Conservation (phyloP, 176 grass and related monocot species). For the Canna indica region DNA sequence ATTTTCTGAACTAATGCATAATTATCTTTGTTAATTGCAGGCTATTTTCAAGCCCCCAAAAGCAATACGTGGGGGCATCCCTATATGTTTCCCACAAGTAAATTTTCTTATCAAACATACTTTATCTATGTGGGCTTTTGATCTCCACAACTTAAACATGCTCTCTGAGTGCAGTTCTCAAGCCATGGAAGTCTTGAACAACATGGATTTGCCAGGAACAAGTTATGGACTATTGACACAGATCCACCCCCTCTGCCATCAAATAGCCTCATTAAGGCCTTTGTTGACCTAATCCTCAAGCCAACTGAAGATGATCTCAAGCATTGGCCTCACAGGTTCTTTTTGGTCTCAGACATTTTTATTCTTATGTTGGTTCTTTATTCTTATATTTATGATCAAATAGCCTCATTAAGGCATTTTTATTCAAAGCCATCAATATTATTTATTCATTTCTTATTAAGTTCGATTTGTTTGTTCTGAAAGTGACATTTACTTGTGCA, state of each 20-base stretch:
- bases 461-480: neutral
- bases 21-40: conserved; percentile 27
- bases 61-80: conserved; percentile 79
- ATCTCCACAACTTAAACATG: conserved; percentile 8
- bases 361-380: neutral
- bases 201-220: conserved; percentile 80
- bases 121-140: conserved; percentile 1
- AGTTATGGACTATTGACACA: conserved; percentile 57
- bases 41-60: conserved; percentile 79
- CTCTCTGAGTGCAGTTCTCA: conserved; percentile 60
- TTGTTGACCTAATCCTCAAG: conserved; percentile 72
- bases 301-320: conserved; percentile 64
- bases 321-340: conserved; percentile 81
- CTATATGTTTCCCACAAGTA: conserved; percentile 98
- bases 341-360: neutral
- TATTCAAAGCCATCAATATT: neutral
- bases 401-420: too few species aligned
- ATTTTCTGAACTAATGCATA: neutral
- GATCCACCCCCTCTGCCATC: conserved; percentile 56
- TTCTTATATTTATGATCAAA: too few species aligned
- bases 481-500: neutral
- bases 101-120: conserved; percentile 18
- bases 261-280: conserved; percentile 50
- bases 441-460: neutral
- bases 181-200: conserved; percentile 73